Base-by-base conservation (phyloP, 768 basidiomycete species). In the Serpula lacrymans region DNA sequence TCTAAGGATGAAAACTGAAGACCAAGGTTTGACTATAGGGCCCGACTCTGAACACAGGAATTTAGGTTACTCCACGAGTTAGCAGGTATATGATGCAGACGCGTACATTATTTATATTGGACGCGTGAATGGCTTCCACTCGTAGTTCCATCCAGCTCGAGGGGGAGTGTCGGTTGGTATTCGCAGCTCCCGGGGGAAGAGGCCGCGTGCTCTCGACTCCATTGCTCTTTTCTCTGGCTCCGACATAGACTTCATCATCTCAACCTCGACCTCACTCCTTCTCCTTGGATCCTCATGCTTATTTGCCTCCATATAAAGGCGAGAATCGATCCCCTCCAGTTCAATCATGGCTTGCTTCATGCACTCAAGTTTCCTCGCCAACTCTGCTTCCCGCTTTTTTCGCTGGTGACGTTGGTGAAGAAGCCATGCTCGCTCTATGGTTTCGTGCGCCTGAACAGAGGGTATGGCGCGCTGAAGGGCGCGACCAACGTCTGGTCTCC, bases 401-500 rank as follows among this genome's bases (percentile, higher is more conserved):
- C 93, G 78, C 27, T 82, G 45, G 54, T 88, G 82, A 22, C 93
- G 77, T 49, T 78, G 74, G 64, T 90, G 81, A 9, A 97, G 73
- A 37, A 82, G 68, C 87, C 88, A 97, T 3, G 93, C 93, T 23
- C 93, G 80, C 49, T 90, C 84, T 39, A 96, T 92, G 2, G 91
- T 96, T 47, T 91, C 78, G 65, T 96, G 90, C 0, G 88, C 91
- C 60, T 95, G 91, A 4, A 73, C 77, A 3, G 88, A 89, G 10
- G 90, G 89, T 37, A 96, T 84, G n/a, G 88, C 88, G 39, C 74
- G 75, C 49, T 87, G 82, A 12, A 97, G 67, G 7, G 88, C 82
- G 35, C 71, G 76, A 25, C 75, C 78, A 21, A 90, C 84, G 59
- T 91, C 82, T 29, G 82, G 81, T 42, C 89, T 79, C 84, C 91